Evolutionary conservation across 495 filamentous ascomycete genomes (phyloP).

Genomic region (Penicillium pancosmium): DNA sequence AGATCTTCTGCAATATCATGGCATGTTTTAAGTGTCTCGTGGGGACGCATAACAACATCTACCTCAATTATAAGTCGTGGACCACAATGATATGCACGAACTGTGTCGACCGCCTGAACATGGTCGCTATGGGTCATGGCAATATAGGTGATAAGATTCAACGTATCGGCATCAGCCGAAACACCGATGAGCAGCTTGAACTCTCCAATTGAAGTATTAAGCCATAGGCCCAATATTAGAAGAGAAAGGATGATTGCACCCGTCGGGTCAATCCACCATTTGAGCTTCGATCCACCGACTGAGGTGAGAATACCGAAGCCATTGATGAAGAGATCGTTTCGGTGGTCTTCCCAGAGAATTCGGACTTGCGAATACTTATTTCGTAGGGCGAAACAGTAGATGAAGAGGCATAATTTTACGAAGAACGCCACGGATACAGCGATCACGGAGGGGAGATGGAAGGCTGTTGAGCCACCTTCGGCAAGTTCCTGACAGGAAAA

Average conservation of each 20-base stretch:
- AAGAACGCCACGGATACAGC: neutral
- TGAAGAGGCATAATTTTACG: neutral
- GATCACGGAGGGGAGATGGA: neutral
- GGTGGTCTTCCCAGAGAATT: constrained; percentile 5
- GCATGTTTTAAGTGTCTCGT: constrained; percentile 1
- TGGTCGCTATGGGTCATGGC: neutral
- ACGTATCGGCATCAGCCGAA: constrained; percentile 5
- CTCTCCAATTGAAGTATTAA: neutral
- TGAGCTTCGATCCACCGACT: constrained; percentile 8
- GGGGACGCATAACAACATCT: constrained; percentile 8
- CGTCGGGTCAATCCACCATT: constrained; percentile 12
- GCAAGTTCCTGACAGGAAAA: neutral
- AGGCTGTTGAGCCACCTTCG: neutral
- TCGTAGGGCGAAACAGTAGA: constrained; percentile 2
- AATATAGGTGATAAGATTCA: constrained; percentile 2
- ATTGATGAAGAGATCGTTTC: constrained; percentile 8
- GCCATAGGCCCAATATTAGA: neutral
- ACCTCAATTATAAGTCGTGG: constrained; percentile 7
- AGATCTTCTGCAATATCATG: constrained; percentile 12
- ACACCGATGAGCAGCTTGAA: neutral
- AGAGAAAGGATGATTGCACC: constrained; percentile 10
- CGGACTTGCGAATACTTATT: constrained; percentile 8
- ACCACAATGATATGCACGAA: constrained; percentile 9
- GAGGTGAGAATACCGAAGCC: constrained; percentile 9
- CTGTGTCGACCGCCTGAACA: neutral